Percentiles rank a stretch among this genome's conserved stretches.
phyloP scores from a whole-genome alignment of 768 basidiomycete species.

The Floccularia luteovirens region DNA sequence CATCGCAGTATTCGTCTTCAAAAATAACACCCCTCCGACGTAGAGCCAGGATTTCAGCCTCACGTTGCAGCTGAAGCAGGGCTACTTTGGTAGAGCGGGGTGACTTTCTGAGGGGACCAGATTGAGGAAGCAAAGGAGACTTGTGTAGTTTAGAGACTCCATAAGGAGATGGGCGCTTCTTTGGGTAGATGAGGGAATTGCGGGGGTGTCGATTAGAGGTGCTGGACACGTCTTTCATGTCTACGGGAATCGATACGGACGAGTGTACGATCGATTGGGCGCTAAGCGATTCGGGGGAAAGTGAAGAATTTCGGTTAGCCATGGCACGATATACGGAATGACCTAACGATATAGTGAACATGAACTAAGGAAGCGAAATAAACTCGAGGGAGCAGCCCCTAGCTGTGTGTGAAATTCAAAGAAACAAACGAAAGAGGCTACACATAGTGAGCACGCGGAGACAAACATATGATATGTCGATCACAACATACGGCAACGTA shows the following conservation, averaged over 20 bases:
- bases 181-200: slow-evolving; percentile 63
- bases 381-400: neutral
- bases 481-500: slow-evolving; percentile 7
- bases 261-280: slow-evolving; percentile 34
- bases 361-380: slow-evolving; percentile 2
- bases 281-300: slow-evolving; percentile 22
- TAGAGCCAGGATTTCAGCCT: slow-evolving; percentile 60
- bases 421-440: neutral
- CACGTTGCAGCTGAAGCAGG: slow-evolving; percentile 54
- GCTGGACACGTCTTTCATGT: slow-evolving; percentile 74
- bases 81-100: slow-evolving; percentile 61
- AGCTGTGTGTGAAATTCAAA: slow-evolving; percentile 4
- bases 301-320: slow-evolving; percentile 15
- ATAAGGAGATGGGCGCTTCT: slow-evolving; percentile 80
- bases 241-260: slow-evolving; percentile 33
- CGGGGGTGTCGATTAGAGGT: slow-evolving; percentile 54
- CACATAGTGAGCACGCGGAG: too few species aligned
- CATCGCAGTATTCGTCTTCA: slow-evolving; percentile 94
- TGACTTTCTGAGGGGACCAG: slow-evolving; percentile 47
- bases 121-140: slow-evolving; percentile 42
- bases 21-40: slow-evolving; percentile 70
- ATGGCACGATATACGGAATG: slow-evolving; percentile 13
- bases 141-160: slow-evolving; percentile 67
- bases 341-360: slow-evolving; percentile 2
- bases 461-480: too few species aligned